Percentiles rank a stretch among this genome's conserved stretches.
These are phyloP conservation scores for Hondaea fermentalgiana DNA, from an alignment of 108 stramenopile species.

Conservation along the genomic window DNA sequence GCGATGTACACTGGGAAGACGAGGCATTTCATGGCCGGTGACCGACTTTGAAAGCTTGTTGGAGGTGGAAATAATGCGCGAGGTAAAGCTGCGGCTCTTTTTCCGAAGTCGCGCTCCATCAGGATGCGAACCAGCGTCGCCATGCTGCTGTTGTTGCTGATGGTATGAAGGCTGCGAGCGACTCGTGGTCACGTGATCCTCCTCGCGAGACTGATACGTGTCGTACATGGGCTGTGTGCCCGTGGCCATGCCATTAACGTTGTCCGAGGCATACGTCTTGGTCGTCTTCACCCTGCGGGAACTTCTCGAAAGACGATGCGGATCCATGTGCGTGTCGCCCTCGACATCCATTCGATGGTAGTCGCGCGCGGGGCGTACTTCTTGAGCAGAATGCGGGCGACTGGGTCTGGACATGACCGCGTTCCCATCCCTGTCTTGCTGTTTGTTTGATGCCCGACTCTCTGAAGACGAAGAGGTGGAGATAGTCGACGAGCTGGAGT, in stretches of 20 bases:
- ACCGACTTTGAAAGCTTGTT: neutral
- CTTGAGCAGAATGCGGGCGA: neutral
- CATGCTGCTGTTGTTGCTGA: no score
- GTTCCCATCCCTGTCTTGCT: no score
- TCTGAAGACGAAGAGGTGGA: no score
- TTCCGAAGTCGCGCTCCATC: neutral
- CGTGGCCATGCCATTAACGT: neutral
- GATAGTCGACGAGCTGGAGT: no score
- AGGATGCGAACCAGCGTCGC: no score
- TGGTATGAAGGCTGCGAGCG: neutral
- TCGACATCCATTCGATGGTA: neutral
- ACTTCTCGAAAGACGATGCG: neutral
- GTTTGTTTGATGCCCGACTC: no score
- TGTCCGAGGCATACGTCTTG: neutral
- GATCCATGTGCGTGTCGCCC: neutral
- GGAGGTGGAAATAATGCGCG: neutral
- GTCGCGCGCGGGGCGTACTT: neutral
- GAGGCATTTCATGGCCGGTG: neutral
- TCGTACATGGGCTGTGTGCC: neutral
- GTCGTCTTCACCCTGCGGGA: neutral
- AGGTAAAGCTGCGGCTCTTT: slow-evolving; percentile 1
- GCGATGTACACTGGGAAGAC: neutral
- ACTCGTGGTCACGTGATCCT: neutral
- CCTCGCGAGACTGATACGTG: neutral
- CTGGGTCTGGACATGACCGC: neutral